A percentile compares a stretch with the other conserved stretches of the same genome.
Conservation (phyloP, 768 basidiomycete species). For the Suillus alpinus region DNA sequence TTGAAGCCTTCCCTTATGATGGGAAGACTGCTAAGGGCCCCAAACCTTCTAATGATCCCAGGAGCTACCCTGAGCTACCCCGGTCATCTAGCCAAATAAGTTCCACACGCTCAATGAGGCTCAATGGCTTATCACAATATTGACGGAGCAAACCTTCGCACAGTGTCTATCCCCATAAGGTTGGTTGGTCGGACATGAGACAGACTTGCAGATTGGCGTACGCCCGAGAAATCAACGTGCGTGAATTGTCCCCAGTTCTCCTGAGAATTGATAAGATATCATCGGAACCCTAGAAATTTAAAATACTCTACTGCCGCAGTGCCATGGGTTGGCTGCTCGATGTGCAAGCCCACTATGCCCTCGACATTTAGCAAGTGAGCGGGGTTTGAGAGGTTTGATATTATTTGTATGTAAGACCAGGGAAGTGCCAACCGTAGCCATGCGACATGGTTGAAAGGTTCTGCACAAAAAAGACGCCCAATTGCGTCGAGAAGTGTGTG, state of each 20-base stretch:
- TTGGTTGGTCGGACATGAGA: background rate
- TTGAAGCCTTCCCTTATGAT: background rate
- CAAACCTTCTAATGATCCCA: background rate
- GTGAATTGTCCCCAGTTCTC: background rate
- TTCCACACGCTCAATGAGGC: background rate
- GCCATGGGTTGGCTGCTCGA: background rate
- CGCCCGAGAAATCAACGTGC: background rate
- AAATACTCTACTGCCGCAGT: background rate
- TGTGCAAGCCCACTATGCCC: background rate
- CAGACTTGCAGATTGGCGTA: background rate
- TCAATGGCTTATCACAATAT: background rate
- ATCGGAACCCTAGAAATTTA: background rate
- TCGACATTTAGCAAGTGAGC: background rate
- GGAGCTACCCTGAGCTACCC: background rate
- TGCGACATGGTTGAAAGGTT: background rate
- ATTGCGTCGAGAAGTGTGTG: background rate
- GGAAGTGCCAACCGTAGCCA: too few species aligned
- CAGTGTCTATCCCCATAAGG: background rate
- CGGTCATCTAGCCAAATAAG: background rate
- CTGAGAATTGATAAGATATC: background rate
- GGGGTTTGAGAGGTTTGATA: background rate
- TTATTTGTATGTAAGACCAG: background rate
- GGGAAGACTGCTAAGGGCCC: background rate
- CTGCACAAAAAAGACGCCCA: background rate
- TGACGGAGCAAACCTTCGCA: background rate